A percentile compares a stretch with the other conserved stretches of the same genome.
Conservation (phyloP, 2,329 filamentous ascomycete species). For the Colletotrichum nymphaeae region DNA sequence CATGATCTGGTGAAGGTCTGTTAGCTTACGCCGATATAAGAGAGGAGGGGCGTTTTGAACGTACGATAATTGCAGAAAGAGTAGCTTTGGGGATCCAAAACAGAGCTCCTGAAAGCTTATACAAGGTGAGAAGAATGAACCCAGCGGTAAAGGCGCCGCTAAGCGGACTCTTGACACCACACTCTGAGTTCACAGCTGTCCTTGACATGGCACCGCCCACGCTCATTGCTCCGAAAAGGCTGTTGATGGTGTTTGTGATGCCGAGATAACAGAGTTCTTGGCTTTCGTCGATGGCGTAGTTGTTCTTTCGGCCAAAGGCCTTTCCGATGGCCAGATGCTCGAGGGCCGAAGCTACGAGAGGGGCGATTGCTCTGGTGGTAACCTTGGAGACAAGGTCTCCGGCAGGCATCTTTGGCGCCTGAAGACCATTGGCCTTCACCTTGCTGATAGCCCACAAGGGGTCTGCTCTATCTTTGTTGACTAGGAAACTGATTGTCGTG, state of each 20-base stretch:
- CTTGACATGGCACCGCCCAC: constrained; percentile 75
- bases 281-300: constrained; percentile 72
- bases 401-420: constrained; percentile 61
- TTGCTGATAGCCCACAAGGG: constrained; percentile 69
- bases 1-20: constrained; percentile 57
- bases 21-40: background rate
- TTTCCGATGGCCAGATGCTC: constrained; percentile 75
- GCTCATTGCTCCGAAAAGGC: constrained; percentile 73
- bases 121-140: constrained; percentile 71
- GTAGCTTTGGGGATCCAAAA: constrained; percentile 78
- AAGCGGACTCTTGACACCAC: constrained; percentile 70
- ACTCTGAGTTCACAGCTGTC: constrained; percentile 75
- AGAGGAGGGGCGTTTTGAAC: constrained; percentile 34
- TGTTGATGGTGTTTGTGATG: constrained; percentile 71
- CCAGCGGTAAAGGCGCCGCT: constrained; percentile 70
- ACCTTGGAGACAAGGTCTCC: constrained; percentile 62
- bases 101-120: constrained; percentile 68
- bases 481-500: constrained; percentile 71
- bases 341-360: constrained; percentile 70
- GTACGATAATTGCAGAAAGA: constrained; percentile 70
- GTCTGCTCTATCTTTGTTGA: constrained; percentile 64
- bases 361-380: constrained; percentile 65
- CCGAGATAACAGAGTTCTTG: constrained; percentile 75
- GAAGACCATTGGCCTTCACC: constrained; percentile 66
- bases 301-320: constrained; percentile 70